Evolutionary conservation across 176 grass and related monocot genomes (phyloP).

Genomic region (Aechmea fasciata): DNA sequence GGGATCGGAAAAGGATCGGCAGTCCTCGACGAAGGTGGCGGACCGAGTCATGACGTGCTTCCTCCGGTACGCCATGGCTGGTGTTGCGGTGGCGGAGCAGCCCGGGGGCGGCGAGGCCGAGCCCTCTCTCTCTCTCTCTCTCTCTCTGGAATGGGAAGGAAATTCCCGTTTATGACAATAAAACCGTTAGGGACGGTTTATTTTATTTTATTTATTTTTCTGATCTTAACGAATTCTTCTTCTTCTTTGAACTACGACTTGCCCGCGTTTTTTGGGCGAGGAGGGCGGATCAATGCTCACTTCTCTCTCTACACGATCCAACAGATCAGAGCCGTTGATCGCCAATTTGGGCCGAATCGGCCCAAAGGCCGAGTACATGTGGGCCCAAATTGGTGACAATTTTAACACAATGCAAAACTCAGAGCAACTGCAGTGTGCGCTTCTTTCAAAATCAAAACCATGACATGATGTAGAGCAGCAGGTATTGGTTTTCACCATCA

Average conservation of each 20-base stretch:
- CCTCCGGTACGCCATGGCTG: slow-evolving; percentile 48
- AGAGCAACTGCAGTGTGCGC: too few relatives aligned
- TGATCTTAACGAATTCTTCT: slow-evolving; percentile 17
- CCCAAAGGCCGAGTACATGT: too few relatives aligned
- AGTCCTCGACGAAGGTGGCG: slow-evolving; percentile 51
- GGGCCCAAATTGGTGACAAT: too few relatives aligned
- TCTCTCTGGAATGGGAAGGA: background rate
- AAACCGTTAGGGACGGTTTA: slow-evolving; percentile 17
- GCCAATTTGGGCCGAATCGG: too few relatives aligned
- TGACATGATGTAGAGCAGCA: too few relatives aligned
- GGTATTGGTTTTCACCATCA: too few relatives aligned
- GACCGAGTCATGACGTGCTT: slow-evolving; percentile 52
- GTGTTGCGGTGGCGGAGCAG: background rate
- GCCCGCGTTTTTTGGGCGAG: slow-evolving; percentile 18
- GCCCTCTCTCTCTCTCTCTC: too few relatives aligned
- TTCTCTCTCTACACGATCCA: background rate
- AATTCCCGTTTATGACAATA: background rate
- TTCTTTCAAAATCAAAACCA: too few relatives aligned
- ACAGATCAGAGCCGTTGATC: background rate
- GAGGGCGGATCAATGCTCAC: background rate
- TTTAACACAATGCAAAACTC: too few relatives aligned
- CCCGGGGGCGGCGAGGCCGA: background rate
- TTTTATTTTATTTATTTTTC: background rate
- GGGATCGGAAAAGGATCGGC: slow-evolving; percentile 13
- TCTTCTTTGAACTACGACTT: background rate